Conservation (phyloP, 345 rosid genomes). For the Hevea brasiliensis region DNA sequence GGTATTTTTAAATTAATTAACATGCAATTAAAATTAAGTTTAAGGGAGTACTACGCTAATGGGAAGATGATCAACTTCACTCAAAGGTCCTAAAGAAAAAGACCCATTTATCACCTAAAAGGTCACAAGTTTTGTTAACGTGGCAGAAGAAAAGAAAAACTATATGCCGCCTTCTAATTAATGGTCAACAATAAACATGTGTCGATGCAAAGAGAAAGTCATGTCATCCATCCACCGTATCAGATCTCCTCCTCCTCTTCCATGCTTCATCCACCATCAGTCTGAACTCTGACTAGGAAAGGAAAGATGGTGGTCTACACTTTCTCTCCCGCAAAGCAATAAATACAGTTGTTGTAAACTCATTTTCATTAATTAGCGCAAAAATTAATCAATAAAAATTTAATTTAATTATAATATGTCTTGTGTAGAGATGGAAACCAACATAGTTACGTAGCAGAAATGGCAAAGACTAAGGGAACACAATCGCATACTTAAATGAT, state of each 20-base stretch:
- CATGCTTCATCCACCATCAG: too few species aligned
- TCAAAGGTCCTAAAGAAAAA: not conserved
- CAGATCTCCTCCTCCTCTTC: constrained; percentile 17
- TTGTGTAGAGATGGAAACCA: constrained; percentile 39
- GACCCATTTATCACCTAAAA: constrained; percentile 4
- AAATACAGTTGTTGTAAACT: too few species aligned
- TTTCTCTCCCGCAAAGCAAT: not conserved
- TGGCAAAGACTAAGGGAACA: constrained; percentile 28
- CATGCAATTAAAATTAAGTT: too few species aligned
- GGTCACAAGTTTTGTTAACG: constrained; percentile 14
- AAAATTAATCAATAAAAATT: too few species aligned
- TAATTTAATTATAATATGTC: too few species aligned
- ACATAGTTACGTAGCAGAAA: constrained; percentile 32
- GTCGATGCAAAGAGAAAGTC: constrained; percentile 3
- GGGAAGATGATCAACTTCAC: too few species aligned
- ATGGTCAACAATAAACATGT: not conserved
- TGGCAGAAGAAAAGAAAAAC: not conserved
- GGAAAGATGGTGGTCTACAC: not conserved
- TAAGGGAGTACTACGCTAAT: too few species aligned
- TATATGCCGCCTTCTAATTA: not conserved
- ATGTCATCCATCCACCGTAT: constrained; percentile 32
- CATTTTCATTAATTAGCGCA: too few species aligned
- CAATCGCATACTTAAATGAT: constrained; percentile 22
- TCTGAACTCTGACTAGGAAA: constrained; percentile 30
- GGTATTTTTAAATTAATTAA: too few species aligned